Base-by-base conservation (phyloP, 2,329 filamentous ascomycete species). In the Pseudogymnoascus pannorum region DNA sequence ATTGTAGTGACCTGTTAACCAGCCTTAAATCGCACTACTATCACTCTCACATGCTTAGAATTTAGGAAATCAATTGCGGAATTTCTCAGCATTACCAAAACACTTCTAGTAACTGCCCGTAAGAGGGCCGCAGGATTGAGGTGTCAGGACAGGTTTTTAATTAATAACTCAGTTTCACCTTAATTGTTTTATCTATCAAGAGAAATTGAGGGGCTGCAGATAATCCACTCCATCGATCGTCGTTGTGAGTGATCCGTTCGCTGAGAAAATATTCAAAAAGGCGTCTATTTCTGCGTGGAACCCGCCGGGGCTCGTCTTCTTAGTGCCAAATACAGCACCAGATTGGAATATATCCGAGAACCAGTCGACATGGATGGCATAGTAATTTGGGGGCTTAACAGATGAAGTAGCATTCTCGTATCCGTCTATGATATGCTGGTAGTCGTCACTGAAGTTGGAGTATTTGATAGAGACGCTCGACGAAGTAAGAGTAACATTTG, bases 211-310 rank as follows among this genome's bases (percentile, higher is more conserved):
- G 4, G 76, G 76, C 65, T 78, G 77, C 4, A 65, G 60, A 64
- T 75, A 78, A 24, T 63, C 64, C 1, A 69, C 64, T 0, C 74
- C 75, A 62, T 76, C 71, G 29, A 76, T 61, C 0, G 67, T 73
- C 0, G 74, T 78, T 16, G 35, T 38, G 16, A 38, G 35, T 38
- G 35, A 38, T 1, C 77, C 77, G 61, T 73, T 77, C 0, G 76
- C 75, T 6, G 74, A 62, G 64, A 78, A 77, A 0, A 75, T 70
- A 42, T 78, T 78, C 3, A 62, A 64, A 65, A 75, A 57, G 1
- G 68, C 71, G 68, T 78, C 72, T 20, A 77, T 76, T 1, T 63
- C 61, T 16, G 78, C 58, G 60, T 76, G 74, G 59, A 78, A 76
- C 1, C 76, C 75, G 1, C 65, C 69, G 0, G 69, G 65, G 4